Percentiles rank a stretch among this genome's conserved stretches.
Evolutionary conservation across 495 filamentous ascomycete species (phyloP).

Genomic region (Penicillium subrubescens): DNA sequence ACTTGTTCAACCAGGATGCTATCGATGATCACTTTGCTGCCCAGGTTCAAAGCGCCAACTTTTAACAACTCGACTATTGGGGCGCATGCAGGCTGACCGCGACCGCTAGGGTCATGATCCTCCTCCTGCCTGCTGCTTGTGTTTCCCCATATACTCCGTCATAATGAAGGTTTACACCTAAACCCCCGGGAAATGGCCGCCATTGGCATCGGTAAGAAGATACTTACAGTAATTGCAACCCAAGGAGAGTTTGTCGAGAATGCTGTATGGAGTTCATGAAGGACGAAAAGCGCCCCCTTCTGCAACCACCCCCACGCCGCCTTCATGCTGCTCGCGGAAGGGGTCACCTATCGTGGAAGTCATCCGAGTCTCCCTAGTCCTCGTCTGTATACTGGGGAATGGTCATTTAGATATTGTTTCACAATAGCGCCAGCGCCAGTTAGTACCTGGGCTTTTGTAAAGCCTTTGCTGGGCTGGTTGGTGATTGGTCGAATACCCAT

Average conservation of each 20-base stretch:
- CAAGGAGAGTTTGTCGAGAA: neutral
- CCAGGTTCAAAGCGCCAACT: slow-evolving; percentile 18
- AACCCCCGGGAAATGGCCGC: neutral
- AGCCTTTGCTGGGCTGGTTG: neutral
- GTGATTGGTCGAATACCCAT: neutral
- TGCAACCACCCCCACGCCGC: neutral
- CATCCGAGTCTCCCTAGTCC: slow-evolving; percentile 14
- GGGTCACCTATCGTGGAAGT: slow-evolving; percentile 29
- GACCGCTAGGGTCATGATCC: slow-evolving; percentile 27
- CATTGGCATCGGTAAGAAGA: slow-evolving; percentile 12
- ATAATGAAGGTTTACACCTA: neutral
- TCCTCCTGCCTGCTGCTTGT: neutral
- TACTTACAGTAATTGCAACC: neutral
- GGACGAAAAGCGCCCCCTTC: neutral
- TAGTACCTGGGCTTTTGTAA: neutral
- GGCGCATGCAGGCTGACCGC: slow-evolving; percentile 30
- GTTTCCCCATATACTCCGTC: neutral
- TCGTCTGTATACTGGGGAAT: neutral
- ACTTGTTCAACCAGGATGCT: neutral
- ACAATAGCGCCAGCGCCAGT: neutral
- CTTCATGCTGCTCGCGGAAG: slow-evolving; percentile 22
- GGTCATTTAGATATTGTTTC: neutral
- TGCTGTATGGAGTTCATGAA: neutral
- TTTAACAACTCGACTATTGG: slow-evolving; percentile 29
- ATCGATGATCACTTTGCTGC: slow-evolving; percentile 22